Conservation (phyloP, 495 filamentous ascomycete species). For the Hypoxylon fragiforme region DNA sequence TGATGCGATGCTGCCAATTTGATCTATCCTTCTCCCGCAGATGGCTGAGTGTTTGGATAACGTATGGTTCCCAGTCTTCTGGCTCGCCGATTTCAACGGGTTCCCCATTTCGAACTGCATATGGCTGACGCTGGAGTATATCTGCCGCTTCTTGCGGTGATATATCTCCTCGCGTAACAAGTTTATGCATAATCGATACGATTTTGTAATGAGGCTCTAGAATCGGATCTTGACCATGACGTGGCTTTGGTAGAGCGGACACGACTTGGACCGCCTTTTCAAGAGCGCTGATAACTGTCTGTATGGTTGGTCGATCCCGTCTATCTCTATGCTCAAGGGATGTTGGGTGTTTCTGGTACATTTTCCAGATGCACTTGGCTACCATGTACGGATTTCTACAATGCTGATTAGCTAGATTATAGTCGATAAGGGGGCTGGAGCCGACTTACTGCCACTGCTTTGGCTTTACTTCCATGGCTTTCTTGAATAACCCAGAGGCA, state of each 20-base stretch:
- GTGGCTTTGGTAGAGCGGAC: conserved; percentile 68
- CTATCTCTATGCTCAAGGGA: conserved; percentile 51
- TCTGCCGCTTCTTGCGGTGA: conserved; percentile 46
- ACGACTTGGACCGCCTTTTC: conserved; percentile 71
- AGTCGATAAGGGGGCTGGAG: neutral
- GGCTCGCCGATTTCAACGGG: conserved; percentile 47
- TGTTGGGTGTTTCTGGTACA: conserved; percentile 67
- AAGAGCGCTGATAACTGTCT: conserved; percentile 61
- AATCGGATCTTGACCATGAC: conserved; percentile 78
- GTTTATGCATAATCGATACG: conserved; percentile 81
- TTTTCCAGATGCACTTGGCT: conserved; percentile 95
- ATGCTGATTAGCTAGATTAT: neutral
- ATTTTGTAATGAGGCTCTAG: conserved; percentile 98
- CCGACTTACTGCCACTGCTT: conserved; percentile 79
- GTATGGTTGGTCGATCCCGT: conserved; percentile 49
- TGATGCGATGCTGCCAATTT: conserved; percentile 97
- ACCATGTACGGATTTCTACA: conserved; percentile 81
- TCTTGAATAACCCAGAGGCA: conserved; percentile 75
- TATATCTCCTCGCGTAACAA: conserved; percentile 60
- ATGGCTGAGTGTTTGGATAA: conserved; percentile 70
- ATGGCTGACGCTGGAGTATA: conserved; percentile 52
- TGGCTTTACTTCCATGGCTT: conserved; percentile 71
- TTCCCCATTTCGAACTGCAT: conserved; percentile 43
- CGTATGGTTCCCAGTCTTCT: conserved; percentile 74
- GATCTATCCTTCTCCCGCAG: conserved; percentile 87